Percentiles rank a stretch among this genome's conserved stretches.
These are phyloP conservation scores for Sporothrix humicola DNA, from an alignment of 2,329 filamentous ascomycete species.

Conservation along the genomic window DNA sequence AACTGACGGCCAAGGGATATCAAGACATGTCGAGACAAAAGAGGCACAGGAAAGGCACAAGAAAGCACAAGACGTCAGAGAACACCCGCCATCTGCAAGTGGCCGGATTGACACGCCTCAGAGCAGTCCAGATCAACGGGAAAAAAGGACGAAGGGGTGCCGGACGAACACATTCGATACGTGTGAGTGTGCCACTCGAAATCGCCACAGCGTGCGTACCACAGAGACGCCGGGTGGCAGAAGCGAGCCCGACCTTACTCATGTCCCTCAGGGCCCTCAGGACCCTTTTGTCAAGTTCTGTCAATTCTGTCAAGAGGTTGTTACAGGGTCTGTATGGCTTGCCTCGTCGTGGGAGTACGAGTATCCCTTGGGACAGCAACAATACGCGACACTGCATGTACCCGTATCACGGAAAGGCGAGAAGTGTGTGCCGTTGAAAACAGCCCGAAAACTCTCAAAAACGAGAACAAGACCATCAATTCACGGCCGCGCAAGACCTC, in stretches of 20 bases:
- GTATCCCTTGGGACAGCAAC: background rate
- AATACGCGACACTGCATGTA: slow-evolving; percentile 22
- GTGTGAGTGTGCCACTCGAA: slow-evolving; percentile 16
- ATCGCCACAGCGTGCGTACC: slow-evolving; percentile 12
- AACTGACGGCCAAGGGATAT: background rate
- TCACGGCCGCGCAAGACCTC: slow-evolving; percentile 12
- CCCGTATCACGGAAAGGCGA: background rate
- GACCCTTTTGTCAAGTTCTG: background rate
- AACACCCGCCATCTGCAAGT: background rate
- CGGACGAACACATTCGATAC: slow-evolving; percentile 12
- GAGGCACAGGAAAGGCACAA: too few species aligned
- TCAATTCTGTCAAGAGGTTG: background rate
- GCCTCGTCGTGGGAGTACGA: background rate
- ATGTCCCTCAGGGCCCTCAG: background rate
- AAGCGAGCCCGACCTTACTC: slow-evolving; percentile 3
- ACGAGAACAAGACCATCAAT: background rate
- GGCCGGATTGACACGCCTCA: background rate
- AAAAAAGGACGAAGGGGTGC: slow-evolving; percentile 1
- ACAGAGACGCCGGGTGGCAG: background rate
- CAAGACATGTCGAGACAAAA: background rate
- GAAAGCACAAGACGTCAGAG: slow-evolving; percentile 4
- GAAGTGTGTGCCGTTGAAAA: background rate
- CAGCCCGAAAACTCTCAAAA: background rate
- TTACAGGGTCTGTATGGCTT: background rate
- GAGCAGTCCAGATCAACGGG: slow-evolving; percentile 1